These are phyloP conservation scores for Boletus fagicola DNA, from an alignment of 768 basidiomycete genomes.

Conservation along the genomic window DNA sequence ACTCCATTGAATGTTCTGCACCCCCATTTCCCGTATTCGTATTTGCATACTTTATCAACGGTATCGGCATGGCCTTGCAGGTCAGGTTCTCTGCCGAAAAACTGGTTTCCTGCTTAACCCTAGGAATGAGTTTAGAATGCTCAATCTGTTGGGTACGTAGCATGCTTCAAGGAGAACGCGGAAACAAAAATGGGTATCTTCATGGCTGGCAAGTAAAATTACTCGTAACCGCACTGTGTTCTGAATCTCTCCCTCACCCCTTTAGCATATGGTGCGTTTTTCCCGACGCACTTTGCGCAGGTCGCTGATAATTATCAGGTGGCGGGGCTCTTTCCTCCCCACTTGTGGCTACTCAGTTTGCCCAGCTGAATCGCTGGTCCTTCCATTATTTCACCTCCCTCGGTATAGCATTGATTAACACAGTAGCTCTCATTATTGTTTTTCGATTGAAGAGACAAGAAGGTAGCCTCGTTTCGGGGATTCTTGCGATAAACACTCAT, in stretches of 20 bases:
- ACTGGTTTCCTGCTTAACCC: not conserved
- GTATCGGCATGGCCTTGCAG: conserved; percentile 50
- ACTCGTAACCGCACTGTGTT: not conserved
- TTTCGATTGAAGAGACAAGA: conserved; percentile 70
- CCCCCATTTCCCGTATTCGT: conserved; percentile 67
- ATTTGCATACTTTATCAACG: conserved; percentile 45
- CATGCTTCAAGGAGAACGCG: conserved; percentile 51
- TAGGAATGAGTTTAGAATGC: conserved; percentile 48
- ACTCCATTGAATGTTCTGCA: conserved; percentile 50
- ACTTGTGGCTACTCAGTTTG: conserved; percentile 54
- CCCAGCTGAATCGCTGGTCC: conserved; percentile 37
- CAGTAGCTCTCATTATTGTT: conserved; percentile 46
- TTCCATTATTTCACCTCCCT: conserved; percentile 52
- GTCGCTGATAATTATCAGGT: conserved; percentile 24
- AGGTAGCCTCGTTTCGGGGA: conserved; percentile 36
- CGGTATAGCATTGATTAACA: conserved; percentile 60
- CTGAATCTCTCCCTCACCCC: not conserved
- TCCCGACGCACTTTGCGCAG: not conserved
- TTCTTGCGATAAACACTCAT: not conserved
- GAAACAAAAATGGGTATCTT: conserved; percentile 68
- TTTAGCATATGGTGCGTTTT: conserved; percentile 14
- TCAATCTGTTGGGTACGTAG: conserved; percentile 70
- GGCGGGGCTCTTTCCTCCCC: conserved; percentile 52
- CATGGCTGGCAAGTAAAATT: conserved; percentile 40
- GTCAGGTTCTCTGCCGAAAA: conserved; percentile 23